phyloP scores from a whole-genome alignment of 2,329 filamentous ascomycete species.

The Thermomyces lanuginosus region DNA sequence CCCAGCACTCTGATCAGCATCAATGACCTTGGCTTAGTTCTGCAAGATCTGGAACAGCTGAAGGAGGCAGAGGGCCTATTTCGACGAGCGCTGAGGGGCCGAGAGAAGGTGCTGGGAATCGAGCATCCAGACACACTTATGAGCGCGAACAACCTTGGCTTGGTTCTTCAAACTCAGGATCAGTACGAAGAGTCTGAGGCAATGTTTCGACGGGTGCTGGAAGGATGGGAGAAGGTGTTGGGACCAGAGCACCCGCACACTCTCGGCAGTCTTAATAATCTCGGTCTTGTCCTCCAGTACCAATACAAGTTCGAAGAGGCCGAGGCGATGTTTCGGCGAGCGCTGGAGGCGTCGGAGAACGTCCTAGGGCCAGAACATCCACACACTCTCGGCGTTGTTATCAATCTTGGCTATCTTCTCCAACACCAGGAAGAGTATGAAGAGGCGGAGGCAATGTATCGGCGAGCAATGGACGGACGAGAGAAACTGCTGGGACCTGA shows the following conservation, averaged over 20 bases:
- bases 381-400: background rate
- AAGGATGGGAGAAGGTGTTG: conserved; percentile 7
- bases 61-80: conserved; percentile 1
- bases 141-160: conserved; percentile 8
- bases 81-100: background rate
- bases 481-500: conserved; percentile 10
- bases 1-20: background rate
- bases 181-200: conserved; percentile 9
- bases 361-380: conserved; percentile 1
- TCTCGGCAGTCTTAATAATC: conserved; percentile 6
- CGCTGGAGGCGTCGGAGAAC: background rate
- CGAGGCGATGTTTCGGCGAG: conserved; percentile 2
- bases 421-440: background rate
- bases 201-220: conserved; percentile 7
- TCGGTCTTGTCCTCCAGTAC: conserved; percentile 4
- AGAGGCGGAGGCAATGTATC: background rate
- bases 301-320: conserved; percentile 8
- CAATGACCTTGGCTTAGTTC: conserved; percentile 1
- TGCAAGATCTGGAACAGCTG: background rate
- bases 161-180: conserved; percentile 6
- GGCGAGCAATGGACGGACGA: conserved; percentile 4
- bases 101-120: background rate
- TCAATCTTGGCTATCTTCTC: background rate
- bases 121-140: too few relatives aligned
- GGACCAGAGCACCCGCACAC: conserved; percentile 13